These are phyloP conservation scores for Brassica balearica DNA, from an alignment of 441 rosid species.

Conservation along the genomic window DNA sequence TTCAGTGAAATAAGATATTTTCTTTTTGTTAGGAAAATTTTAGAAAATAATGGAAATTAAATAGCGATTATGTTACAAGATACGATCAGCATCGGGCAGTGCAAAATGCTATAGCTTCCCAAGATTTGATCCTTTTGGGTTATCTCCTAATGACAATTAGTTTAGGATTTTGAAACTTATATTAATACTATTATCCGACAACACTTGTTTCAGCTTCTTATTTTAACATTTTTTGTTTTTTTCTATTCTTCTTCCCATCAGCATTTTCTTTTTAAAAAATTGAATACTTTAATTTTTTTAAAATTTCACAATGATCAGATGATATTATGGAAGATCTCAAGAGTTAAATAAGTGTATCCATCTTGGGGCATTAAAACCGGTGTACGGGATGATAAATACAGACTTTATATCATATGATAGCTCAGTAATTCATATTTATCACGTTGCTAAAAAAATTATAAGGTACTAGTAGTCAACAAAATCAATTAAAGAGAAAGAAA, in stretches of 20 bases:
- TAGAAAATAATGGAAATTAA: too few species aligned
- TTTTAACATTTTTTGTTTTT: not conserved
- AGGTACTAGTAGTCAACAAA: slow-evolving; percentile 9
- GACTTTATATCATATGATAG: slow-evolving; percentile 2
- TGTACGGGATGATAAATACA: not conserved
- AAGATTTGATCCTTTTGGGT: not conserved
- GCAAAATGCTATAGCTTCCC: not conserved
- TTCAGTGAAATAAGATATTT: too few species aligned
- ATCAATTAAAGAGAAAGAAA: not conserved
- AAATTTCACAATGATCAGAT: not conserved
- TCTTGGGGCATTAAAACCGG: slow-evolving; percentile 22
- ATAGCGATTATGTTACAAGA: too few species aligned
- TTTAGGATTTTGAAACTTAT: too few species aligned
- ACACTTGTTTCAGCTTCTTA: not conserved
- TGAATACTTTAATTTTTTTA: not conserved
- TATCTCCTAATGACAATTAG: not conserved
- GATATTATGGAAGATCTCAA: slow-evolving; percentile 1
- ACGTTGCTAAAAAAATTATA: slow-evolving; percentile 1
- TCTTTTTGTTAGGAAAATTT: too few species aligned
- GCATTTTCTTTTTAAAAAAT: not conserved
- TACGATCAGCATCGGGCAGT: not conserved
- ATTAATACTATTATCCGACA: not conserved
- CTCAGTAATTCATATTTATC: not conserved
- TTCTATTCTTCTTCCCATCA: not conserved
- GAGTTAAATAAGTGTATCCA: slow-evolving; percentile 1